Evolutionary conservation across 306 rosid genomes (phyloP), one percentile per base, ranked within the genome.

Genomic region (Cicer bijugum): DNA sequence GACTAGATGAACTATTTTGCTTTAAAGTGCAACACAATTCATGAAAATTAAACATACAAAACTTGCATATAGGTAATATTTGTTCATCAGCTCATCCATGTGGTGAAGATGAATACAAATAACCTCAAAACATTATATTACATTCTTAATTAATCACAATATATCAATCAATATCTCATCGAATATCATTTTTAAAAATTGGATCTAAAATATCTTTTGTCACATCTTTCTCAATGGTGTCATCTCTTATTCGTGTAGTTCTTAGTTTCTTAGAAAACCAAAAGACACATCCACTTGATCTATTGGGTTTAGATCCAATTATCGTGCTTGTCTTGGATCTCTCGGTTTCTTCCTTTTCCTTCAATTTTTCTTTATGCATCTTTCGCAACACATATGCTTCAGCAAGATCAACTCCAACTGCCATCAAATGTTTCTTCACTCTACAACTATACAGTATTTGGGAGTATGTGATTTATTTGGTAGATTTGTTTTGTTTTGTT

Each of bases 371-470:
- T 33, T 56, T 72, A n/a, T 57, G 35, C 65, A 14, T 51, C 56
- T 72, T 67, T 38, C 76, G 4, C 39, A 67, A 15, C 40, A 80
- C 83, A 68, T 80, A 47, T 12, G 71, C 83, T 72, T 80, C 80
- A 47, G 75, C 80, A 80, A 67, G 65, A 19, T 67, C 75, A 33
- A 65, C 11, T 9, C 74, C 63, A 4, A 1, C 56, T 44, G 53
- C 62, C 82, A 72, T 79, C 55, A 61, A 40, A 42, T 69, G 39
- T 48, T 37, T 57, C 20, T 35, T 35, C 39, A 9, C 44, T 40
- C n/a, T 39, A 15, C 47, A 6, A 12, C 52, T 12, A 10, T 20
- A 10, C 16, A 43, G 0, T 44, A 59, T 28, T 28, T 28, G 35
- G 35, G 35, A 48, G 39, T 48, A 6, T 47, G 1, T 28, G 35